phyloP scores from a whole-genome alignment of 768 basidiomycete genomes.

The Gautieria morchelliformis region DNA sequence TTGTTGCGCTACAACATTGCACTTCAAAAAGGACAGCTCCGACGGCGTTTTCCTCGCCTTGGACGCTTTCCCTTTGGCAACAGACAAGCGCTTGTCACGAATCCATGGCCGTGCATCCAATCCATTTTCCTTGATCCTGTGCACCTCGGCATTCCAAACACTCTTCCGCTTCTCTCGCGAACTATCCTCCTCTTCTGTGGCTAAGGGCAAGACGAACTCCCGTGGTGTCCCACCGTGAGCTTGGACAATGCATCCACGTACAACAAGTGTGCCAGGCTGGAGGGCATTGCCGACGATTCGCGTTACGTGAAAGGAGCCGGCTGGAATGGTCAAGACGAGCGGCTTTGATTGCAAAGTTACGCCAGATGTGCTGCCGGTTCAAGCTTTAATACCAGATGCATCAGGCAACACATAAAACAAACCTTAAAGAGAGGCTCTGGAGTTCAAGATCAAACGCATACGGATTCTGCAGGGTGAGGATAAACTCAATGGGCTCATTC shows the following conservation, averaged over 20 bases:
- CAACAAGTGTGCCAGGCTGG: conserved; percentile 51
- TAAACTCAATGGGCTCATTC: conserved; percentile 74
- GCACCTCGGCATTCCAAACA: conserved; percentile 6
- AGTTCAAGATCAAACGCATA: conserved; percentile 89
- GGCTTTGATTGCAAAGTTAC: conserved; percentile 60
- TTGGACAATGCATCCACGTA: conserved; percentile 76
- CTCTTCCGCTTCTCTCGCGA: conserved; percentile 21
- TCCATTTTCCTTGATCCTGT: conserved; percentile 28
- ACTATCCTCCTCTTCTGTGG: conserved; percentile 57
- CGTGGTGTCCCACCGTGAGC: conserved; percentile 60
- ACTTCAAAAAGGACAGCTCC: conserved; percentile 57
- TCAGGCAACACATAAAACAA: conserved; percentile 8
- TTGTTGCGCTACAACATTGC: conserved; percentile 76
- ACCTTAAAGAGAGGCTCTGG: conserved; percentile 77
- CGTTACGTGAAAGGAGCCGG: conserved; percentile 65
- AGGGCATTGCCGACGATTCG: conserved; percentile 59
- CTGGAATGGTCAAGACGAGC: conserved; percentile 56
- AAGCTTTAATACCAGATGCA: conserved; percentile 2
- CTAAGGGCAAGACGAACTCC: conserved; percentile 70
- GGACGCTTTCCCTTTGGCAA: conserved; percentile 14
- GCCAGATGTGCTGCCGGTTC: conserved; percentile 64
- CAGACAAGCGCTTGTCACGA: conserved; percentile 33
- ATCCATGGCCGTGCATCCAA: conserved; percentile 62
- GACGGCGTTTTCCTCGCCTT: conserved; percentile 18
- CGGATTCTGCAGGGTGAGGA: conserved; percentile 81